Evolutionary conservation across 768 basidiomycete genomes (phyloP).

Genomic region (Mrakia hoshinonis): DNA sequence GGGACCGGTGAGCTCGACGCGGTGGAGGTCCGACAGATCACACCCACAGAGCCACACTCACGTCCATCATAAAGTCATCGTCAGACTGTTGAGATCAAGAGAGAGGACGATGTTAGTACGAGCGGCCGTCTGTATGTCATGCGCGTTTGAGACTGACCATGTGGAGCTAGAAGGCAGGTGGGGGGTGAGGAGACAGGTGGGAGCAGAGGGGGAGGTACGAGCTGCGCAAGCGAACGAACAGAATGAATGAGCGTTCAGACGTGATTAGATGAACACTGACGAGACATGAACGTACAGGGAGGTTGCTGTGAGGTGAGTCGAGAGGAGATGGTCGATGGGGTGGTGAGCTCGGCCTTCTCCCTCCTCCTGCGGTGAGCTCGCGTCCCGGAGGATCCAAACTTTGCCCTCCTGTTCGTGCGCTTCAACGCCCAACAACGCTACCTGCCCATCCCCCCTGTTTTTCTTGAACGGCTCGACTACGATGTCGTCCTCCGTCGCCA

Average conservation of each 20-base stretch:
- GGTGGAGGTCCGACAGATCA: not conserved
- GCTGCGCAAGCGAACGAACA: too few species aligned
- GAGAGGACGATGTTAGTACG: not conserved
- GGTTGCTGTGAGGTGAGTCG: too few species aligned
- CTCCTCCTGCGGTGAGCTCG: too few species aligned
- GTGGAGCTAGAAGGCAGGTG: slow-evolving; percentile 5
- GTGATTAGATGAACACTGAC: too few species aligned
- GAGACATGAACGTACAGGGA: too few species aligned
- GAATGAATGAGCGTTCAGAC: too few species aligned
- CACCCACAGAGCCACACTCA: slow-evolving; percentile 27
- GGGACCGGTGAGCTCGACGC: slow-evolving; percentile 1
- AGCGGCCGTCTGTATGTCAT: not conserved
- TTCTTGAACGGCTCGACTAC: not conserved
- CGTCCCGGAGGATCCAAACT: not conserved
- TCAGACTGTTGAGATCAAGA: slow-evolving; percentile 34
- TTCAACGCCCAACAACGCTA: not conserved
- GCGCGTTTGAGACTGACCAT: not conserved
- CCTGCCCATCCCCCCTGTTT: not conserved
- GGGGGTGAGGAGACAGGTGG: not conserved
- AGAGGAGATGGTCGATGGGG: too few species aligned
- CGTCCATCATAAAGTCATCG: slow-evolving; percentile 43
- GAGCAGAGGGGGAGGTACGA: not conserved
- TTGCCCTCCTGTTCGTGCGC: not conserved
- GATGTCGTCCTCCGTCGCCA: not conserved
- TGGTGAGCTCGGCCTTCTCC: too few species aligned